phyloP scores from a whole-genome alignment of 1,139 yeast species.

The Wickerhamomyces sp. region DNA sequence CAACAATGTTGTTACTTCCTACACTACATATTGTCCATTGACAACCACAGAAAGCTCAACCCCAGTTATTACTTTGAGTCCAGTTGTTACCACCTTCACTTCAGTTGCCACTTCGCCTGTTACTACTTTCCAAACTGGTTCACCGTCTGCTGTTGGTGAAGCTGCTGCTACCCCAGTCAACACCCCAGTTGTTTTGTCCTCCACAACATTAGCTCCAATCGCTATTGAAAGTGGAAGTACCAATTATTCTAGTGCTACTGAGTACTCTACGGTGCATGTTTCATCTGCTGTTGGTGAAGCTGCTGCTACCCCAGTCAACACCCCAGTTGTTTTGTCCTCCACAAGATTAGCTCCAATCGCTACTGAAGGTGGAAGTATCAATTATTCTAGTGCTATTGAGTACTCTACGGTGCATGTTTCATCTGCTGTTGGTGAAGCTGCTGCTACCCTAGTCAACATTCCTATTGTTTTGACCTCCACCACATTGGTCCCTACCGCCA shows the following conservation, averaged over 20 bases:
- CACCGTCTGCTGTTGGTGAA: background rate
- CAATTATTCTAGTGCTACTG: background rate
- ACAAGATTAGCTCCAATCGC: background rate
- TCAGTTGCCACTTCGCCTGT: background rate
- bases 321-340: background rate
- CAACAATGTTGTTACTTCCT: background rate
- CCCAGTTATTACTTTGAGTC: too few relatives aligned
- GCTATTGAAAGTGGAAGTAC: background rate
- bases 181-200: background rate
- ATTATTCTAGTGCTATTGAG: background rate
- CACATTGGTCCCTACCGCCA: background rate
- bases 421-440: constrained; percentile 1
- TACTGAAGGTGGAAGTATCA: background rate
- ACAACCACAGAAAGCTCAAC: background rate
- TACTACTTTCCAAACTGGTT: background rate
- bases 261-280: too few relatives aligned
- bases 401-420: background rate
- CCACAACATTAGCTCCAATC: background rate
- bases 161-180: background rate
- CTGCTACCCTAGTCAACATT: background rate
- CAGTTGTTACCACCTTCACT: too few relatives aligned
- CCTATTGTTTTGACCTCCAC: background rate
- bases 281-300: background rate
- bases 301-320: background rate
- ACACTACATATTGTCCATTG: background rate